phyloP scores from a whole-genome alignment of 495 filamentous ascomycete genomes.

The Parathielavia hyrcaniae region DNA sequence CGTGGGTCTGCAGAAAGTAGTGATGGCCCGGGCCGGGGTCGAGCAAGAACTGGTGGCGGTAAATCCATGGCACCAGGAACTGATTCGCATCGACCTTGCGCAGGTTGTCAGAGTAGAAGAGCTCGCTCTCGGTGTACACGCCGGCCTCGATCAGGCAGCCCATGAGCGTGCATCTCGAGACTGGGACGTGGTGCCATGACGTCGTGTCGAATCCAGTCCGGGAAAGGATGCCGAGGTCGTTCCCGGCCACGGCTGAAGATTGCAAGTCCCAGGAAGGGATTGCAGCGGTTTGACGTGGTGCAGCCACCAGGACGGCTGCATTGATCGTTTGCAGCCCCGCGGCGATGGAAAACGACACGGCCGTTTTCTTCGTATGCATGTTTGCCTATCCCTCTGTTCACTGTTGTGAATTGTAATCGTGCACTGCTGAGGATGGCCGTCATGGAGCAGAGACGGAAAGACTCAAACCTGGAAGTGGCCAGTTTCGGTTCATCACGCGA shows the following conservation, averaged over 20 bases:
- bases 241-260: constrained; percentile 37
- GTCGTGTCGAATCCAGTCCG: constrained; percentile 42
- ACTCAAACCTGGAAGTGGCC: too few species aligned
- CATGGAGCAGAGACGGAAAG: too few species aligned
- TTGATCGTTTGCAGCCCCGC: neutral
- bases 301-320: constrained; percentile 12
- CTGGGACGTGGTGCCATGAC: constrained; percentile 48
- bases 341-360: neutral
- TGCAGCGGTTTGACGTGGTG: constrained; percentile 34
- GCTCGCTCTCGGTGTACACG: constrained; percentile 48
- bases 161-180: constrained; percentile 50
- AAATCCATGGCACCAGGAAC: constrained; percentile 56
- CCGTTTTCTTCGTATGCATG: neutral
- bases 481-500: too few species aligned
- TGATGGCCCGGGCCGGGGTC: constrained; percentile 37
- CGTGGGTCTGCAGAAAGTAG: constrained; percentile 51
- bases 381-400: neutral
- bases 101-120: constrained; percentile 56
- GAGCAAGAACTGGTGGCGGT: constrained; percentile 51
- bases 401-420: too few species aligned
- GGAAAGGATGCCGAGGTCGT: constrained; percentile 42
- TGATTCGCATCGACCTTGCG: constrained; percentile 37
- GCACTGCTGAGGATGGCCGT: too few species aligned
- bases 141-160: constrained; percentile 50
- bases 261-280: constrained; percentile 55